A percentile compares a stretch with the other conserved stretches of the same genome.
phyloP scores from a whole-genome alignment of 2,329 filamentous ascomycete species.

The Tolypocladium endophyticum region DNA sequence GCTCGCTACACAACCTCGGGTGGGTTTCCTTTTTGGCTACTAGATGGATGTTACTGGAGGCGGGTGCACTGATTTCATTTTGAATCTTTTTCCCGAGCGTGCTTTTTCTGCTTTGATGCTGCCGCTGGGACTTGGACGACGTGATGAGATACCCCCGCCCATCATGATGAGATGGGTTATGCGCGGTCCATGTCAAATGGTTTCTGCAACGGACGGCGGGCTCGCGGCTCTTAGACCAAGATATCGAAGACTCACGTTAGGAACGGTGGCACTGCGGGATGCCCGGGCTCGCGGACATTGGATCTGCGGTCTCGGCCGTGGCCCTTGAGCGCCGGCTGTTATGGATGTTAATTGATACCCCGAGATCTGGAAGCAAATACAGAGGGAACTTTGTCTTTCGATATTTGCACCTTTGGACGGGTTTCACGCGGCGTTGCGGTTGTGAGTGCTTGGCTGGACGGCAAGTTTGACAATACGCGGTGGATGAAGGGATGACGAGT shows the following conservation, averaged over 20 bases:
- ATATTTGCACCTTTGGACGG: background rate
- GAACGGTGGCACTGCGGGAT: background rate
- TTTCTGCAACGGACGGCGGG: background rate
- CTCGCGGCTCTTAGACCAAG: constrained; percentile 4
- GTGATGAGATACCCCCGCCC: background rate
- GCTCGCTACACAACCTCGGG: background rate
- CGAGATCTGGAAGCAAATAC: background rate
- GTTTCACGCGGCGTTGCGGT: background rate
- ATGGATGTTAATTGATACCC: background rate
- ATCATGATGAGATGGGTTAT: constrained; percentile 9
- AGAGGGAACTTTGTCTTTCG: background rate
- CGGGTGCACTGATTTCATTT: background rate
- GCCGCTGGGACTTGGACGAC: background rate
- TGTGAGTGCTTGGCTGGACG: background rate
- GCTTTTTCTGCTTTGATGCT: background rate
- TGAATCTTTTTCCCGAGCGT: background rate
- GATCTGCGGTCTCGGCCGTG: background rate
- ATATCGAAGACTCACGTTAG: constrained; percentile 7
- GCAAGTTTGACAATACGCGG: background rate
- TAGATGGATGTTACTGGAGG: background rate
- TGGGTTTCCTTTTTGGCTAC: background rate
- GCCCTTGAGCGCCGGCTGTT: background rate
- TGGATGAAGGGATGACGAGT: background rate
- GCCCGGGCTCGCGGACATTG: background rate
- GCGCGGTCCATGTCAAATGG: background rate